Conservation (phyloP, 306 rosid species). For the Nissolia schottii region DNA sequence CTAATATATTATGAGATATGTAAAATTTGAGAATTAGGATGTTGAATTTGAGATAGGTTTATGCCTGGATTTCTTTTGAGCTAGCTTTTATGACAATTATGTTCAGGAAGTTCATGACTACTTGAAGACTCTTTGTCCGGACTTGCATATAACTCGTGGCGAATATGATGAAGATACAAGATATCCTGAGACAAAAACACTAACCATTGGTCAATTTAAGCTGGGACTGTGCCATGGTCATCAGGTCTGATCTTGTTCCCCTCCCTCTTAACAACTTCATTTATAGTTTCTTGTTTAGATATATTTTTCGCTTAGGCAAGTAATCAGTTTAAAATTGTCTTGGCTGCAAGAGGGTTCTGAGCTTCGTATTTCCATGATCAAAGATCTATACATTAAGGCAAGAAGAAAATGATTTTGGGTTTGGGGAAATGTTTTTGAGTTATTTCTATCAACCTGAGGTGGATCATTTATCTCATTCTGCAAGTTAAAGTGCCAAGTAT, state of each 20-base stretch:
- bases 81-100: neutral
- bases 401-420: neutral
- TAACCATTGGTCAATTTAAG: constrained; percentile 97
- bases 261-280: neutral
- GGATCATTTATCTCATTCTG: neutral
- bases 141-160: constrained; percentile 88
- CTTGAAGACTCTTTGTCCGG: constrained; percentile 96
- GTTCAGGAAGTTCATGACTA: constrained; percentile 96
- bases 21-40: neutral
- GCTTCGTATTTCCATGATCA: neutral
- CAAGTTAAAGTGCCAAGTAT: neutral
- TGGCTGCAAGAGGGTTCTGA: neutral
- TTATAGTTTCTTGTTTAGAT: too few relatives aligned
- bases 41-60: neutral
- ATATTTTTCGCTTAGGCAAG: neutral
- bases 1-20: neutral
- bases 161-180: constrained; percentile 88
- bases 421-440: neutral
- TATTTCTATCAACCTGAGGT: neutral
- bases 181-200: constrained; percentile 95
- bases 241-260: constrained; percentile 57
- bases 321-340: neutral
- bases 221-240: constrained; percentile 97
- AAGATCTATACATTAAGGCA: neutral
- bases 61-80: neutral